Base-by-base conservation (phyloP, 441 rosid genomes). In the Breynia disticha region DNA sequence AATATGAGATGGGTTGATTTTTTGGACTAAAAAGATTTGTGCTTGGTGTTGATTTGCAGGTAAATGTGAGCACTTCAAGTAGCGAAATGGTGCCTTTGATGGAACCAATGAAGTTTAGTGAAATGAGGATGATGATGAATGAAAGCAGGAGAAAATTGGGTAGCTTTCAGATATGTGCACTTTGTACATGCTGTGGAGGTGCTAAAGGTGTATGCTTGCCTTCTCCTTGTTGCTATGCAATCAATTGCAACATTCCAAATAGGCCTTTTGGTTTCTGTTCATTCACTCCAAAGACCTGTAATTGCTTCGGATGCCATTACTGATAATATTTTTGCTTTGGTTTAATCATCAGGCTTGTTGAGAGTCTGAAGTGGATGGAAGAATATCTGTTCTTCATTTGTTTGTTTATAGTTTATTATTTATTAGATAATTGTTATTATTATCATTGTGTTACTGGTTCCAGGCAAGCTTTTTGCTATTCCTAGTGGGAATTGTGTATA, bases 171-270 rank as follows among this genome's bases (percentile, higher is more conserved):
- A 84, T 86, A 68, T 93, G 98, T 73, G 94, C 91, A 46, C 74
- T 83, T 17, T 93, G 98, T 68, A 93, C 97, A 55, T 93, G 98
- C 76, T 93, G 98, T 61, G 97, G 95, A 44, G 95, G 97, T 62
- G 74, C 94, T 57, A 84, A 68, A 60, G 84, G 95, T 11, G 52
- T 77, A 56, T 93, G 98, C 62, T 66, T 93, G 67, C 84, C 91
- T 12, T 82, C 95, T 38, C 95, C 97, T 45, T 93, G 98, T 70
- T 93, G 98, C 76, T 93, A 74, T 74, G 97, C 97, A 32, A 88
- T 93, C 75, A 88, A 88, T 49, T 93, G 98, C 87, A 86, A 88
- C 69, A 93, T 93, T 46, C 97, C 98, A n/a, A 84, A 88, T 60
- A 79, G 86, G 67, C 98, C 98, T 48, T 93, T 84, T 68, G 98